Conservation (phyloP, 768 basidiomycete species). For the Leucocoprinus sp. region DNA sequence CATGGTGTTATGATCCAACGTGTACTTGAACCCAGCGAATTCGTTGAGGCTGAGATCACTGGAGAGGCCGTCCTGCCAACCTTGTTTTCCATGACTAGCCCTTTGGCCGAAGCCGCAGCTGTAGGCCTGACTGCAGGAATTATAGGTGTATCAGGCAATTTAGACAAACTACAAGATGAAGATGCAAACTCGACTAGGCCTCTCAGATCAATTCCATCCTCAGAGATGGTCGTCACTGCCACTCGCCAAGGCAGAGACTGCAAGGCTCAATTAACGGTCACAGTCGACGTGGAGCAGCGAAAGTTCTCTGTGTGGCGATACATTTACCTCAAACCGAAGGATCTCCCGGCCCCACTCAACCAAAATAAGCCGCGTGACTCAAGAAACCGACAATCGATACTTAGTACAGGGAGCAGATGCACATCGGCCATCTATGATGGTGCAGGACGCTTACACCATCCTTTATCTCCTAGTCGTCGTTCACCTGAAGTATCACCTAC, state of each 20-base stretch:
- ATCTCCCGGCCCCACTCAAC: conserved; percentile 16
- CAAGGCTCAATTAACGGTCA: conserved; percentile 44
- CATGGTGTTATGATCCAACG: conserved; percentile 78
- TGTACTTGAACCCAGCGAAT: conserved; percentile 56
- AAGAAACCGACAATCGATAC: conserved; percentile 35
- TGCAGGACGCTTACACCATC: conserved; percentile 25
- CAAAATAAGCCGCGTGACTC: conserved; percentile 13
- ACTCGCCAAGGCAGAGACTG: conserved; percentile 24
- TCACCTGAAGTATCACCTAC: conserved; percentile 28
- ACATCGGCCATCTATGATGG: conserved; percentile 32
- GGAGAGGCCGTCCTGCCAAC: conserved; percentile 70
- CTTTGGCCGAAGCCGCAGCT: conserved; percentile 65
- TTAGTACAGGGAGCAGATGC: conserved; percentile 27
- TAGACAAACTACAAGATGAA: conserved; percentile 42
- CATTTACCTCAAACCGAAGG: conserved; percentile 53
- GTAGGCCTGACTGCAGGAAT: conserved; percentile 64
- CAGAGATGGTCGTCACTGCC: conserved; percentile 59
- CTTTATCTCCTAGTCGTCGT: conserved; percentile 28
- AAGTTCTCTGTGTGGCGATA: conserved; percentile 68
- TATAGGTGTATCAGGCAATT: conserved; percentile 32
- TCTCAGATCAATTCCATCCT: conserved; percentile 47
- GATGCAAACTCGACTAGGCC: conserved; percentile 43
- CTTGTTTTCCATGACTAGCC: conserved; percentile 70
- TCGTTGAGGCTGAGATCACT: conserved; percentile 54
- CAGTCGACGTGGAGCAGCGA: conserved; percentile 44